Evolutionary conservation across 2,329 filamentous ascomycete species (phyloP).

Genomic region (Escovopsis sp.): DNA sequence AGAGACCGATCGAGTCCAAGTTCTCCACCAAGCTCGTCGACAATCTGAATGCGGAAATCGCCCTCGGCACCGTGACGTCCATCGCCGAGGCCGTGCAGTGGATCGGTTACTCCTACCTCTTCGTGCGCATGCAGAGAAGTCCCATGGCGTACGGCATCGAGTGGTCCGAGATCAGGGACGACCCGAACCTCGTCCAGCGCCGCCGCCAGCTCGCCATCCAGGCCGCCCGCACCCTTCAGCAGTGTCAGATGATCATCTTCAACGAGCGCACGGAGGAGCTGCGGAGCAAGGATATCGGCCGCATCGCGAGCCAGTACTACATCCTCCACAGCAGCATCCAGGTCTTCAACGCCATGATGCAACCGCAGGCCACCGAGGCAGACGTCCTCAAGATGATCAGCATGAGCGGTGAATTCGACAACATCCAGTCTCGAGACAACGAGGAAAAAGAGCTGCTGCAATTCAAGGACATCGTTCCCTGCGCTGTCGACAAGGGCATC

Average conservation of each 20-base stretch:
- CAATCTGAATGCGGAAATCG: constrained; percentile 91
- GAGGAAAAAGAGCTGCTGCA: constrained; percentile 77
- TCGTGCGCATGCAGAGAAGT: constrained; percentile 89
- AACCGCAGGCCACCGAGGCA: constrained; percentile 68
- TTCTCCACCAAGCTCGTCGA: constrained; percentile 91
- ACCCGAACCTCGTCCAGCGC: constrained; percentile 74
- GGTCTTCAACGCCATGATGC: constrained; percentile 95
- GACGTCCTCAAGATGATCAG: constrained; percentile 94
- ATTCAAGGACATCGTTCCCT: constrained; percentile 56
- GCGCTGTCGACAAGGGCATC: constrained; percentile 60
- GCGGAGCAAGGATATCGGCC: constrained; percentile 83
- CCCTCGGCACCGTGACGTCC: constrained; percentile 86
- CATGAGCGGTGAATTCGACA: constrained; percentile 95
- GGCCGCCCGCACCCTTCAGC: constrained; percentile 72
- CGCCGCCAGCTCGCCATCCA: constrained; percentile 76
- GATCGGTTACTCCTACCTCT: constrained; percentile 96
- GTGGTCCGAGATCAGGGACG: constrained; percentile 78
- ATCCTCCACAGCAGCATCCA: constrained; percentile 87
- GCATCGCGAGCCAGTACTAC: constrained; percentile 95
- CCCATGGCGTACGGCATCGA: constrained; percentile 90
- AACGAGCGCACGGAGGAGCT: constrained; percentile 90
- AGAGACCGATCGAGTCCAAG: constrained; percentile 92
- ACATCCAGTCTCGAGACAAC: constrained; percentile 81
- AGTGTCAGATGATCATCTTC: constrained; percentile 98
- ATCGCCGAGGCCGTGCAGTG: constrained; percentile 88